phyloP scores from a whole-genome alignment of 257 asterid species.

The Paraleonurus japonicus region DNA sequence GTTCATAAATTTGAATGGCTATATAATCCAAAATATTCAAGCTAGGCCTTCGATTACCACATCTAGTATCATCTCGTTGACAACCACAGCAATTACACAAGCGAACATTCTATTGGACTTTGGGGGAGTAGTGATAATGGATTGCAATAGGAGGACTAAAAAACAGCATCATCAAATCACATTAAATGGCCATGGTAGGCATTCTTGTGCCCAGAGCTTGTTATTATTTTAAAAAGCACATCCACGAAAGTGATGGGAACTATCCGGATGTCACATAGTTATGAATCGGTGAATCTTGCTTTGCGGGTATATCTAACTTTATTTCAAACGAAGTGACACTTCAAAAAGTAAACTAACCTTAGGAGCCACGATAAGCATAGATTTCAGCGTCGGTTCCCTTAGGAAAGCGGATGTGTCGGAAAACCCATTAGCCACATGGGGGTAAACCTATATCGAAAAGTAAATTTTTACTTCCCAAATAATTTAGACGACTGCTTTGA shows the following conservation, averaged over 20 bases:
- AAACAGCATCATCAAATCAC: slow-evolving; percentile 14
- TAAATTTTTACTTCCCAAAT: slow-evolving; percentile 13
- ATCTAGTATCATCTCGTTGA: slow-evolving; percentile 7
- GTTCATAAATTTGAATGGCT: slow-evolving; percentile 2
- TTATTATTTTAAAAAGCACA: not conserved
- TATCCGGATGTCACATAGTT: slow-evolving; percentile 8
- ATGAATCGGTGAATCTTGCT: slow-evolving; percentile 19
- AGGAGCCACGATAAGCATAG: slow-evolving; percentile 98
- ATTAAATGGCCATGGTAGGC: not conserved
- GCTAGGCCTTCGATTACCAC: slow-evolving; percentile 6
- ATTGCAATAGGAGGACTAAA: slow-evolving; percentile 12
- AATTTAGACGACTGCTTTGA: slow-evolving; percentile 5
- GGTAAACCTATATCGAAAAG: slow-evolving; percentile 64
- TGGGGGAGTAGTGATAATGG: not conserved
- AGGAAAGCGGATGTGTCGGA: slow-evolving; percentile 94
- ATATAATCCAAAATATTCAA: not conserved
- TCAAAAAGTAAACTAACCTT: slow-evolving; percentile 52
- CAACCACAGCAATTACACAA: not conserved
- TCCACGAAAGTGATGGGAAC: slow-evolving; percentile 15
- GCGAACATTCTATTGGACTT: not conserved
- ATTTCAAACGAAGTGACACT: slow-evolving; percentile 15
- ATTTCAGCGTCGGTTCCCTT: slow-evolving; percentile 90
- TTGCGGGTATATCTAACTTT: slow-evolving; percentile 5
- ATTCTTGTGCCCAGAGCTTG: not conserved
- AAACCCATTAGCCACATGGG: slow-evolving; percentile 94